Base-by-base conservation (phyloP, 371 early-diverging fungal species). In the Lichtheimia hyalospora region DNA sequence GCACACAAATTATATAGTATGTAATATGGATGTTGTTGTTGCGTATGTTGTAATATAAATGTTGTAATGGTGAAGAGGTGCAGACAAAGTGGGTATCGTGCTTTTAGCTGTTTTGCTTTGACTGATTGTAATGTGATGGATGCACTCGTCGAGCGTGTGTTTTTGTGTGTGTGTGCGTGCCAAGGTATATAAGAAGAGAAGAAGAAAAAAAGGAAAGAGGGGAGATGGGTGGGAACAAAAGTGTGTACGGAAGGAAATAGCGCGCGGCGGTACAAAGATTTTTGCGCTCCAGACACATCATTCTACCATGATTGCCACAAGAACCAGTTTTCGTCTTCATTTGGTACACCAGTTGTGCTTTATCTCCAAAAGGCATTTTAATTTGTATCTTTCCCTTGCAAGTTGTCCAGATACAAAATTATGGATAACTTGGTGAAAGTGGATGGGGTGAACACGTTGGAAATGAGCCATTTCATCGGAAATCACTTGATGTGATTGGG, bases 381-480 rank as follows among this genome's bases (percentile, higher is more conserved):
- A 40, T 21, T 58, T 64, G 13, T 58, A 23, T 41, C 53, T 53
- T 49, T 73, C 77, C 39, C 60, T 44, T n/a, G 16, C 39, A 5
- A 73, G 39, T 20, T 68, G 57, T 18, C 42, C 13, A 13, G 42
- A 49, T 2, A 63, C 67, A 8, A 34, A 34, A 10, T 34, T 34
- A 10, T 8, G 34, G 34, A 34, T 34, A 8, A 8, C 34, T 8
- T 6, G 2, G 10, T 10, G 34, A 8, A 76, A 57, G 27, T 68
- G 48, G 18, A 57, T 52, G 34, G 77, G 62, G 44, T 74, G 80
- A 1, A 66, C 55, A 10, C 56, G 57, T 57, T 79, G 80, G 46
- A 74, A 72, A 49, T 76, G 75, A 1, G 75, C 76, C 57, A 79
- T 53, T 60, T 79, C 80, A 58, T 79, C 80, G 7, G 77, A 74